These are phyloP conservation scores for Ananas comosus DNA, from an alignment of 176 grass and related monocot species.

Conservation along the genomic window DNA sequence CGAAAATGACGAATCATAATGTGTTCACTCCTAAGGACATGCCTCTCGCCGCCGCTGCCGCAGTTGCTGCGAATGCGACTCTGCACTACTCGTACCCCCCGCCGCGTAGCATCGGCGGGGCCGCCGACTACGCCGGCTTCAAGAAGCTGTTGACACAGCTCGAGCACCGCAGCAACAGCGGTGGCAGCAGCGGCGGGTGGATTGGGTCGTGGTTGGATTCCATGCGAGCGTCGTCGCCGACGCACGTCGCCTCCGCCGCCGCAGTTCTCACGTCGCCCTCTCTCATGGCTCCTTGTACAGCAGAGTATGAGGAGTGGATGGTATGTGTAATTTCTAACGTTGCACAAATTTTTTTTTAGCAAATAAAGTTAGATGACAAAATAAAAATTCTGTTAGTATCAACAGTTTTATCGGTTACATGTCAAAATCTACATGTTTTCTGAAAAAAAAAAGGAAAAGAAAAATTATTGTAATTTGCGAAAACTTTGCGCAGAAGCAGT, in stretches of 20 bases:
- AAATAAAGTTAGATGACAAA: too few relatives aligned
- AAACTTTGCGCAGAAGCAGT: conserved; percentile 33
- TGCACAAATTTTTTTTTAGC: too few relatives aligned
- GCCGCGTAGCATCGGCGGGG: neutral
- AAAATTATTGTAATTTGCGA: neutral
- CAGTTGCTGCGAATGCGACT: neutral
- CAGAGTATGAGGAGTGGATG: conserved; percentile 36
- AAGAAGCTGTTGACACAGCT: neutral
- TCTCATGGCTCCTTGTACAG: conserved; percentile 4
- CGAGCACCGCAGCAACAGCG: too few relatives aligned
- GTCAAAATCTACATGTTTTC: too few relatives aligned
- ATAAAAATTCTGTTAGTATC: too few relatives aligned
- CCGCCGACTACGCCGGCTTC: too few relatives aligned
- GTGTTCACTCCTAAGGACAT: conserved; percentile 33
- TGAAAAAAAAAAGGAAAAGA: too few relatives aligned
- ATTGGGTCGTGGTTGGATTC: conserved; percentile 35
- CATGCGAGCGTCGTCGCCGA: conserved; percentile 63
- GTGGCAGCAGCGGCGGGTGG: too few relatives aligned
- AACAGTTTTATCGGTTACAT: too few relatives aligned
- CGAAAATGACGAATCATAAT: conserved; percentile 45
- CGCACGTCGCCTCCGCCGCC: conserved; percentile 15
- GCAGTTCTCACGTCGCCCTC: neutral
- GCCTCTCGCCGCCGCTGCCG: conserved; percentile 15
- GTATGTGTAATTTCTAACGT: conserved; percentile 14
- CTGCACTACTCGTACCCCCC: conserved; percentile 22